Percentiles rank a stretch among this genome's conserved stretches.
Conservation (phyloP, 768 basidiomycete genomes). For the Cantharellus anzutake region DNA sequence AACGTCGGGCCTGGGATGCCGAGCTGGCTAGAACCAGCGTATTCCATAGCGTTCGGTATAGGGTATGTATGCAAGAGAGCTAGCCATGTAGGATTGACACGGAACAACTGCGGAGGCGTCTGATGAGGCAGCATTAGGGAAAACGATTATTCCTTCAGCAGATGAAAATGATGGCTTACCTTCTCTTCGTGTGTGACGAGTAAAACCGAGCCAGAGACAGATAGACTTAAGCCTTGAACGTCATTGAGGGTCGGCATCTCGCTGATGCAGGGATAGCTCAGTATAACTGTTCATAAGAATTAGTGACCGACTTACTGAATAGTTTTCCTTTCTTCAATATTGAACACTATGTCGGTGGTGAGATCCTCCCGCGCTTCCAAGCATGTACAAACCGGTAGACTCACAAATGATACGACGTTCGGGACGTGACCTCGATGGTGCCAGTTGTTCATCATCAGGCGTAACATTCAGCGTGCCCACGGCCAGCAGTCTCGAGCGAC, state of each 20-base stretch:
- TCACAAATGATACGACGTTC: constrained; percentile 57
- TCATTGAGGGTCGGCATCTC: constrained; percentile 57
- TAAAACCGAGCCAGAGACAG: constrained; percentile 40
- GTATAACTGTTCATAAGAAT: not conserved
- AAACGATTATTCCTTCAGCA: not conserved
- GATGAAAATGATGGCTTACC: constrained; percentile 14
- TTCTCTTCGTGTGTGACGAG: constrained; percentile 59
- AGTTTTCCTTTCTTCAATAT: constrained; percentile 39
- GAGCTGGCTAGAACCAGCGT: constrained; percentile 67
- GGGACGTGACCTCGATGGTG: constrained; percentile 49
- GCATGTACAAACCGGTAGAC: not conserved
- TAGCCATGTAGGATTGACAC: constrained; percentile 28
- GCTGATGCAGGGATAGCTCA: not conserved
- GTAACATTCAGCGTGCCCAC: constrained; percentile 49
- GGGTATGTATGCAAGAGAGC: constrained; percentile 49
- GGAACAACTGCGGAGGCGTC: constrained; percentile 60
- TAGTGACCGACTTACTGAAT: constrained; percentile 25
- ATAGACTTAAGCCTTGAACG: constrained; percentile 48
- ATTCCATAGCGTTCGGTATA: constrained; percentile 50
- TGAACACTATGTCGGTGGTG: too few species aligned
- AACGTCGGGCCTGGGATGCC: constrained; percentile 13
- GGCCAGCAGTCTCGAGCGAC: constrained; percentile 25
- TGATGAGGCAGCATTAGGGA: not conserved
- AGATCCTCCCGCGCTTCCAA: not conserved
- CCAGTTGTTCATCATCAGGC: constrained; percentile 37